Base-by-base conservation (phyloP, 1,139 yeast species). In the Protomyces inundatus region DNA sequence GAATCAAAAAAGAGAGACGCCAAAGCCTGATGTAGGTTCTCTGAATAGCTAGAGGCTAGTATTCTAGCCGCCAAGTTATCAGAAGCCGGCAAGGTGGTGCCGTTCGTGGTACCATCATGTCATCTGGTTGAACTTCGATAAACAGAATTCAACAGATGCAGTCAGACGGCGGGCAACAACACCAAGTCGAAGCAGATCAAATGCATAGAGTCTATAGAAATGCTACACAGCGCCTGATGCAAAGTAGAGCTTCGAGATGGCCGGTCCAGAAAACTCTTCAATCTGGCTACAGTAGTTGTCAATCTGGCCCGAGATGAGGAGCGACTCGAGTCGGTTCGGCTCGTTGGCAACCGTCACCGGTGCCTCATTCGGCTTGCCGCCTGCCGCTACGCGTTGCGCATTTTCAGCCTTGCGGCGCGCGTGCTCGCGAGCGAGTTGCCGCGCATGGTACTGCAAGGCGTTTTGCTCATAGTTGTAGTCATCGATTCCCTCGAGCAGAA, bases 381-480 rank as follows among this genome's bases (percentile, higher is more conserved):
- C 88, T 51, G 76, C 77, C 65, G 79, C 75, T 61, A 76, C 79
- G 69, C 88, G 81, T 69, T 82, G 83, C 62, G 81, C 79, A 75
- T 87, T 87, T 71, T 87, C 93, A 67, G 82, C 52, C 42, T 66
- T 67, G 39, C 90, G 79, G 75, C 83, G 85, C 66, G 84, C 77
- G 73, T 81, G 80, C 73, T 88, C 96, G 74, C 90, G 83, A 63
- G 85, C 83, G 69, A 84, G 79, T 71, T 84, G 86, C 78, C 95
- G 84, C 77, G 88, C 95, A 78, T 85, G 89, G 75, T 85, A 86
- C 78, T 88, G 88, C 79, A 87, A 86, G 76, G 86, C 88, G 70
- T 87, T 86, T 74, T 88, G 89, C 73, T 88, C 95, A 72, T 86
- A 86, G 77, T 86, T 86, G 78, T 84, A 85, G 57, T 87, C 85